Base-by-base conservation (phyloP, 306 rosid species). In the Gynostemma pentaphyllum region DNA sequence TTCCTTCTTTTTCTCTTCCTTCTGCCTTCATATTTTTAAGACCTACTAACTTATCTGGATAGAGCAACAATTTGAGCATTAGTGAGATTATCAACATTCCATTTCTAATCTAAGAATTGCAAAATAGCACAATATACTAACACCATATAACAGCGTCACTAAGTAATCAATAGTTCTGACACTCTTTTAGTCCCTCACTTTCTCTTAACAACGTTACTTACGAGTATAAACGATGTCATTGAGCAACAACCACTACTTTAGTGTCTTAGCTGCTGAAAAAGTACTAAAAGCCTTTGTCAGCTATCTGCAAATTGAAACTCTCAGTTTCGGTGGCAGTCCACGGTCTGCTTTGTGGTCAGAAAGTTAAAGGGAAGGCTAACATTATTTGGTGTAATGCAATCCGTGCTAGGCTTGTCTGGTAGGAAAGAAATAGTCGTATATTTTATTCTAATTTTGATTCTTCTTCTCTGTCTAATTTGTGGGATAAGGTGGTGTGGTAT, bases 1-100 rank as follows among this genome's bases (percentile, higher is more conserved):
- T 86, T 30, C 69, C 28, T 86, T 30, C 69, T 24, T 22, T 75
- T 47, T 24, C 66, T 61, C 50, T 13, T 46, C 68, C 14, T 39
- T 59, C 60, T 30, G n/a, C 42, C n/a, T 30, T 26, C 7, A 9
- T 55, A n/a, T 9, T 55, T 55, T 30, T 40, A 16, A 55, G n/a
- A 30, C 34, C 14, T 55, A 30, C 14, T 55, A 30, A n/a, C 26
- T 16, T 40, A 55, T 9, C 10, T 55, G 23, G n/a, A 55, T n/a
- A 50, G 16, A 55, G 26, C 27, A 37, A 14, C 19, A 14, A 27
- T 14, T 27, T 52, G 37, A 52, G 60, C 60, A 14, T 12, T 9
- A 24, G n/a, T 11, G 34, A 50, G 34, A 26, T 22, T 22, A 26
- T 9, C 15, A 22, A 49, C 53, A 22, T 26, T 50, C 32, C 32